These are phyloP conservation scores for Aspergillus fischeri DNA, from an alignment of 2,329 filamentous ascomycete genomes.

Conservation along the genomic window DNA sequence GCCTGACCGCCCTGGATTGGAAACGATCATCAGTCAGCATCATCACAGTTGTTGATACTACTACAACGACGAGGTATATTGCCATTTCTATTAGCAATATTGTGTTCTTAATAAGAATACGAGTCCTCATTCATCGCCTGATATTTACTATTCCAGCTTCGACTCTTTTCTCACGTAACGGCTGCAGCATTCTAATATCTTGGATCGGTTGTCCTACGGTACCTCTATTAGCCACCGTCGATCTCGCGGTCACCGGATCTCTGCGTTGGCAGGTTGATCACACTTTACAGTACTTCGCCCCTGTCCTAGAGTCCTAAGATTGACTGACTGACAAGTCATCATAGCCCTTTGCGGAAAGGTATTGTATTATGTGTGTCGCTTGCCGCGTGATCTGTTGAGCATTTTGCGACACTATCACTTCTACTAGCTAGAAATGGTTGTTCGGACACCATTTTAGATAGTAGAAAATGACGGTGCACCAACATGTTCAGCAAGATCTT, in stretches of 20 bases:
- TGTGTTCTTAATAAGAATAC: not conserved
- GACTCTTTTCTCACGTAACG: not conserved
- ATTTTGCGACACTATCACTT: no score
- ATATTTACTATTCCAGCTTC: not conserved
- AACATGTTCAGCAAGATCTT: no score
- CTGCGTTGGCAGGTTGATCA: slow-evolving; percentile 31
- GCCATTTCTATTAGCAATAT: not conserved
- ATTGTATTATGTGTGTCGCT: not conserved
- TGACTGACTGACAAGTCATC: slow-evolving; percentile 13
- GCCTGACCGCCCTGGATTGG: not conserved
- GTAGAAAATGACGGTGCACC: no score
- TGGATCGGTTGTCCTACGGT: not conserved
- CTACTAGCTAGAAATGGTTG: no score
- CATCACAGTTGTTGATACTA: not conserved
- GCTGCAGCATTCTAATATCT: not conserved
- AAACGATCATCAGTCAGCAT: not conserved
- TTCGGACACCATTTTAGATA: no score
- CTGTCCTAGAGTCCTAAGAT: slow-evolving; percentile 6
- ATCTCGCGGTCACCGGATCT: slow-evolving; percentile 34
- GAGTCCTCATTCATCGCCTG: not conserved
- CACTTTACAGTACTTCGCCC: slow-evolving; percentile 12
- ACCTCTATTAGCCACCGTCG: slow-evolving; percentile 17
- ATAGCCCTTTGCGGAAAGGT: slow-evolving; percentile 5
- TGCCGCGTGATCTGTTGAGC: not conserved
- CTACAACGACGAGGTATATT: not conserved